These are phyloP conservation scores for Solanum hybrid DNA, from an alignment of 305 asterid species.

Conservation along the genomic window DNA sequence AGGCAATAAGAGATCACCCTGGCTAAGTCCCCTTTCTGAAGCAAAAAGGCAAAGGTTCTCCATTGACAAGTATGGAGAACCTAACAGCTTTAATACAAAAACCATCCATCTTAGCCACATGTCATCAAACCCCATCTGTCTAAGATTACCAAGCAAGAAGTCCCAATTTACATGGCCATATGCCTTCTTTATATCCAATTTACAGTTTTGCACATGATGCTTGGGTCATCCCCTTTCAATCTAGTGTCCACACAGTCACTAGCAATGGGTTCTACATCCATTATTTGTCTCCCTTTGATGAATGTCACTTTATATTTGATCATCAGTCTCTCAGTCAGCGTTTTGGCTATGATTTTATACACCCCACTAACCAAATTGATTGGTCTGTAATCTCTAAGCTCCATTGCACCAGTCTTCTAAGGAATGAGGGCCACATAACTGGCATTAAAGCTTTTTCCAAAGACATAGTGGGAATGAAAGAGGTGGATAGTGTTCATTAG, in stretches of 20 bases:
- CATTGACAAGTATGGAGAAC: background rate
- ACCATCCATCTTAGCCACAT: background rate
- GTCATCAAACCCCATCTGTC: background rate
- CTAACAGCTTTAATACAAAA: background rate
- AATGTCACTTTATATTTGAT: background rate
- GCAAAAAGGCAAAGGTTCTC: background rate
- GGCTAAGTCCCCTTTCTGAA: background rate
- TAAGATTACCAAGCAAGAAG: background rate
- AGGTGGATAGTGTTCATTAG: background rate
- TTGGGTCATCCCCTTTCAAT: background rate
- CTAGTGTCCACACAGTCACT: background rate
- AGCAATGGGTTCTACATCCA: background rate
- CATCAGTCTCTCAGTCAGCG: background rate
- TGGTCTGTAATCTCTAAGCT: background rate
- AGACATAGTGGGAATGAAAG: background rate
- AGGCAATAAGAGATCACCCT: background rate
- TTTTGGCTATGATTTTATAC: background rate
- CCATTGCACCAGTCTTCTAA: background rate
- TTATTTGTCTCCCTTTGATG: background rate
- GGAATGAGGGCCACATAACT: background rate
- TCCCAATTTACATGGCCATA: background rate
- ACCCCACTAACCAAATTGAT: background rate
- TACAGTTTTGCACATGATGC: background rate
- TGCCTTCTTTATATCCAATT: background rate
- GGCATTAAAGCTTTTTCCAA: background rate